Conservation (phyloP, 2,329 filamentous ascomycete species). For the Alternaria burnsii region DNA sequence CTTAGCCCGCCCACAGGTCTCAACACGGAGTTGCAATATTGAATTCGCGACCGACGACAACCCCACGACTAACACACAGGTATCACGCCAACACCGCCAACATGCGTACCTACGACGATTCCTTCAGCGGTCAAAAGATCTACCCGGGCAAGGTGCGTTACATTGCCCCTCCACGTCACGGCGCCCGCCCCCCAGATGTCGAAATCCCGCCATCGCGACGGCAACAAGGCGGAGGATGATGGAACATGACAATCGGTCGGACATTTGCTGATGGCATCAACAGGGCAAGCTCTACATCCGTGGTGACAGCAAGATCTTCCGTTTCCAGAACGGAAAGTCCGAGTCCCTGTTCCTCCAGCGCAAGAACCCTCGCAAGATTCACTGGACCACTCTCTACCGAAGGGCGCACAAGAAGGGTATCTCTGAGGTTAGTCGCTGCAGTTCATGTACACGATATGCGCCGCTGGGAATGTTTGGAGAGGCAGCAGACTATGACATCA, state of each 20-base stretch:
- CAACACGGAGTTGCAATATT: slow-evolving; percentile 37
- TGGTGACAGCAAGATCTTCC: slow-evolving; percentile 99
- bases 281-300: slow-evolving; percentile 99
- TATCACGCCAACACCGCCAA: slow-evolving; percentile 60
- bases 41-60: slow-evolving; percentile 41
- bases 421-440: slow-evolving; percentile 81
- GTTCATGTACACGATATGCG: slow-evolving; percentile 4
- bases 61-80: slow-evolving; percentile 50
- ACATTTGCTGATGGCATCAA: slow-evolving; percentile 42
- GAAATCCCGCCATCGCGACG: slow-evolving; percentile 31
- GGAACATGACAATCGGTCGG: slow-evolving; percentile 16
- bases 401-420: slow-evolving; percentile 99
- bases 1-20: slow-evolving; percentile 30
- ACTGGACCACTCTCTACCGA: slow-evolving; percentile 98
- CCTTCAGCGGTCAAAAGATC: slow-evolving; percentile 80
- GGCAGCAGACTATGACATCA: slow-evolving; percentile 33
- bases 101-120: slow-evolving; percentile 81
- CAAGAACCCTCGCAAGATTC: slow-evolving; percentile 99
- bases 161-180: slow-evolving; percentile 23
- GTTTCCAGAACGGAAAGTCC: slow-evolving; percentile 99
- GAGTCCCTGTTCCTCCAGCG: slow-evolving; percentile 99
- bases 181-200: slow-evolving; percentile 28
- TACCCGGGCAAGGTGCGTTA: slow-evolving; percentile 78
- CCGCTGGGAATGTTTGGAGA: slow-evolving; percentile 11
- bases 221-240: slow-evolving; percentile 20